Base-by-base conservation (phyloP, 805 yeast genomes). In the Candida michaelii region DNA sequence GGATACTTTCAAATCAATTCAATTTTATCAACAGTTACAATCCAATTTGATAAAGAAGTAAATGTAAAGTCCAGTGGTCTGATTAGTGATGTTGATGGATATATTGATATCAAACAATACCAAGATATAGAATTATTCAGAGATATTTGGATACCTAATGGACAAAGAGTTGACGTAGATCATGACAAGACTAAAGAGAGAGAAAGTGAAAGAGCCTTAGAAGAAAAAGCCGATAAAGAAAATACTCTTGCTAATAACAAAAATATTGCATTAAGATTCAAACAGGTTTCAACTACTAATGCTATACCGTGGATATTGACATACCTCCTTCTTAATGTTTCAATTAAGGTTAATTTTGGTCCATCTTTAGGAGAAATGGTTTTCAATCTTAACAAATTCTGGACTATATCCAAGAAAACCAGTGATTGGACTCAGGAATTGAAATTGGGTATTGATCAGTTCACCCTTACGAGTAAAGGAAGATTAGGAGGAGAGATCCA, bases 121-220 rank as follows among this genome's bases (percentile, higher is more conserved):
- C 97, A 90, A 57, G 97, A 93, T 58, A 62, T 91, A 43, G 83
- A 85, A 40, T 62, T 90, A 19, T 93, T 93, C 63, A 71, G 72
- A 43, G 95, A 90, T 62, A 80, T 88, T 24, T 89, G 97, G 97
- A 57, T 76, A 16, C 83, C 91, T 0, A 13, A 14, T 4, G n/a
- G n/a, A n/a, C 17, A 29, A 16, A 13, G 23, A 14, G 4, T n/a
- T 30, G 18, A 30, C 10, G 16, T 21, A 8, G 23, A 21, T n/a
- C n/a, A n/a, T 6, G 23, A 21, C 8, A 21, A 21, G 8, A 6
- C 23, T 8, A 21, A 21, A 8, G 23, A 21, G 5, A 21, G 8
- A 21, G 23, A 21, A 6, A 8, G 8, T 6, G 23, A 25, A 7
- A 25, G 11, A 12, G 11, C 5, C 4, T 5, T 25, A 7, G 29